Conservation (phyloP, 2,329 filamentous ascomycete species). For the Penicillium digitatum region DNA sequence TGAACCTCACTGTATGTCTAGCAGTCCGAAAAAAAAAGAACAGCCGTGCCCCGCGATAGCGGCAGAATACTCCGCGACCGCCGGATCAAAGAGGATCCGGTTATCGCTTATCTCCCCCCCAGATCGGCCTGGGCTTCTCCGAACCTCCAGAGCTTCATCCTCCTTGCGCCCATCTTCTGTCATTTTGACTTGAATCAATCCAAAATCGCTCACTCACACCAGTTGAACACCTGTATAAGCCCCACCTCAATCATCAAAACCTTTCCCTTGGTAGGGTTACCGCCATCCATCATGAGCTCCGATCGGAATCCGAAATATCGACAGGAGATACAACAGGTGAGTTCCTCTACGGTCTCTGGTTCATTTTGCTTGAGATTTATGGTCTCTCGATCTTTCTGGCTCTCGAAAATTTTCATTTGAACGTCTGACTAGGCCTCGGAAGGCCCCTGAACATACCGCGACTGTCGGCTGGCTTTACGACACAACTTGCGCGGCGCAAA, state of each 20-base stretch:
- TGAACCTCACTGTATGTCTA: not conserved
- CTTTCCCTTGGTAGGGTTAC: not conserved
- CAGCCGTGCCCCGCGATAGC: slow-evolving; percentile 15
- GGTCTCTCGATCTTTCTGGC: not conserved
- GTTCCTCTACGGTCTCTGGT: slow-evolving; percentile 24
- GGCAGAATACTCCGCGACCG: slow-evolving; percentile 18
- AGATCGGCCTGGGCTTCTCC: not conserved
- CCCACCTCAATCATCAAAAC: not conserved
- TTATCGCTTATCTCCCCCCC: slow-evolving; percentile 10
- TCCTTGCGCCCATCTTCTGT: slow-evolving; percentile 2
- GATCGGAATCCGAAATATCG: slow-evolving; percentile 82
- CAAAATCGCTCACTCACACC: not conserved
- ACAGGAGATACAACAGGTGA: slow-evolving; percentile 95
- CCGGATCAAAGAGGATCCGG: slow-evolving; percentile 22
- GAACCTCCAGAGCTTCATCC: slow-evolving; percentile 8
- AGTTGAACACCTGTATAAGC: not conserved
- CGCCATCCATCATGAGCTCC: slow-evolving; percentile 55
- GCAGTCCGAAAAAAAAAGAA: not conserved
- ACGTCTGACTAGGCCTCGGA: not conserved
- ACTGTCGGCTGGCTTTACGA: not conserved
- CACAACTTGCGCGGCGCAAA: not conserved
- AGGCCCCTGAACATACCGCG: not conserved
- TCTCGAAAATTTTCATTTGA: not conserved
- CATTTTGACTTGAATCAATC: not conserved
- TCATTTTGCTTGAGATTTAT: not conserved